These are phyloP conservation scores for Fusarium brachygibbosum DNA, from an alignment of 2,329 filamentous ascomycete genomes.

Conservation along the genomic window DNA sequence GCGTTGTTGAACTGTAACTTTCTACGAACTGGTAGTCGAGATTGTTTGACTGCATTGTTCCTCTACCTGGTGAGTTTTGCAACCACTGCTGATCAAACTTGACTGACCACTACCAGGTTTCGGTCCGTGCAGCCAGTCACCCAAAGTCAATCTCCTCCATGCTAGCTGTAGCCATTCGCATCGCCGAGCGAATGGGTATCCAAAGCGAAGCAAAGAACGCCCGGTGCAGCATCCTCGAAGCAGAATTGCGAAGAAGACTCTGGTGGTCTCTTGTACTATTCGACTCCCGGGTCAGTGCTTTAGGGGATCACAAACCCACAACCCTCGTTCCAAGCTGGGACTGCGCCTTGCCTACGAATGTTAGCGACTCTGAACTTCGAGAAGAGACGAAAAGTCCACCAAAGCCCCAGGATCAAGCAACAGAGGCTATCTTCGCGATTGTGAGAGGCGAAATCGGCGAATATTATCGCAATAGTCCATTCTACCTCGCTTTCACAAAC, in stretches of 20 bases:
- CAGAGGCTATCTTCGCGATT: slow-evolving; percentile 59
- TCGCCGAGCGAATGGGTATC: slow-evolving; percentile 69
- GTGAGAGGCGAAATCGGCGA: slow-evolving; percentile 59
- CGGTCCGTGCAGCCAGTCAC: slow-evolving; percentile 58
- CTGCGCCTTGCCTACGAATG: slow-evolving; percentile 59
- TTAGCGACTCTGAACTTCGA: slow-evolving; percentile 62
- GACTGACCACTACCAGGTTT: slow-evolving; percentile 57
- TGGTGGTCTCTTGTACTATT: slow-evolving; percentile 73
- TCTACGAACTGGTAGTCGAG: slow-evolving; percentile 63
- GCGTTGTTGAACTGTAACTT: slow-evolving; percentile 66
- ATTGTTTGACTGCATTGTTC: slow-evolving; percentile 68
- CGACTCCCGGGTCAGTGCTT: slow-evolving; percentile 68
- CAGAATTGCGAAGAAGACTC: slow-evolving; percentile 70
- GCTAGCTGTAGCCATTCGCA: slow-evolving; percentile 67
- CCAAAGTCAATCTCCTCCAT: slow-evolving; percentile 66
- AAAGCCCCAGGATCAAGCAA: slow-evolving; percentile 47
- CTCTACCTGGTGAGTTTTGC: slow-evolving; percentile 65
- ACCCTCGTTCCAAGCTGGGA: slow-evolving; percentile 56
- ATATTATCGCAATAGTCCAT: slow-evolving; percentile 52
- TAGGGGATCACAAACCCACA: slow-evolving; percentile 56
- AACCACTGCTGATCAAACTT: background rate
- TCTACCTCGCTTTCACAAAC: slow-evolving; percentile 54
- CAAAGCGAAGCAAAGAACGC: slow-evolving; percentile 60
- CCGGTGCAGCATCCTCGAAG: slow-evolving; percentile 59
- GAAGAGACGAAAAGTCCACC: slow-evolving; percentile 57